A percentile compares a stretch with the other conserved stretches of the same genome.
These are phyloP conservation scores for Davidsoniella neocaledoniae DNA, from an alignment of 2,329 filamentous ascomycete species.

Conservation along the genomic window DNA sequence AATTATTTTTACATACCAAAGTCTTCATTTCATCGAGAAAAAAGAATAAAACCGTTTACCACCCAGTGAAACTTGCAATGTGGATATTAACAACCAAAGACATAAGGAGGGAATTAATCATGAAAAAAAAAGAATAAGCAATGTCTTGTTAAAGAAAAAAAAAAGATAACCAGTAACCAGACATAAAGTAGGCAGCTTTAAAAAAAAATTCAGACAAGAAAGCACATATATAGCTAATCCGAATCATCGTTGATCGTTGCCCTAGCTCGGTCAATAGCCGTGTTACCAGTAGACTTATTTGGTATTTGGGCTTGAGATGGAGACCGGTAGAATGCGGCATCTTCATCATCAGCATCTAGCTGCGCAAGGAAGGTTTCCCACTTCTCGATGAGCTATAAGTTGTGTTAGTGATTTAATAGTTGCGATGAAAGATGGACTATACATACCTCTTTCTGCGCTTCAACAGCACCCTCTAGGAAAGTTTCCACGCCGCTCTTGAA, in stretches of 20 bases:
- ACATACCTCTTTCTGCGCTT: constrained; percentile 92
- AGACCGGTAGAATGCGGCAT: constrained; percentile 46
- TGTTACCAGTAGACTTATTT: constrained; percentile 35
- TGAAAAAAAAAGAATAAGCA: too few relatives aligned
- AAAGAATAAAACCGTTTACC: too few relatives aligned
- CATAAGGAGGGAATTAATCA: too few relatives aligned
- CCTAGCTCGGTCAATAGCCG: constrained; percentile 42
- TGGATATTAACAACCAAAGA: too few relatives aligned
- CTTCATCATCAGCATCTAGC: constrained; percentile 83
- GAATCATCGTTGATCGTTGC: constrained; percentile 44
- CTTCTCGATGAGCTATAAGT: constrained; percentile 51
- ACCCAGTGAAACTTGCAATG: too few relatives aligned
- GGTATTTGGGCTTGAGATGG: constrained; percentile 36
- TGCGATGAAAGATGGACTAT: neutral
- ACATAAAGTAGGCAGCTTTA: constrained; percentile 1
- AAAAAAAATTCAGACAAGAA: neutral
- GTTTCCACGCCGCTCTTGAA: constrained; percentile 98
- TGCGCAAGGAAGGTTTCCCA: constrained; percentile 99
- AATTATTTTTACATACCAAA: too few relatives aligned
- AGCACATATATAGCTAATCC: constrained; percentile 24
- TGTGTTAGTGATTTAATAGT: neutral
- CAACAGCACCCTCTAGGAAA: constrained; percentile 88
- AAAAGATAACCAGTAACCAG: neutral
- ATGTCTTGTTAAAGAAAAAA: neutral
- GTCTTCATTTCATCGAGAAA: too few relatives aligned